Conservation (phyloP, 139 green algal species). For the Trebouxia sp. region DNA sequence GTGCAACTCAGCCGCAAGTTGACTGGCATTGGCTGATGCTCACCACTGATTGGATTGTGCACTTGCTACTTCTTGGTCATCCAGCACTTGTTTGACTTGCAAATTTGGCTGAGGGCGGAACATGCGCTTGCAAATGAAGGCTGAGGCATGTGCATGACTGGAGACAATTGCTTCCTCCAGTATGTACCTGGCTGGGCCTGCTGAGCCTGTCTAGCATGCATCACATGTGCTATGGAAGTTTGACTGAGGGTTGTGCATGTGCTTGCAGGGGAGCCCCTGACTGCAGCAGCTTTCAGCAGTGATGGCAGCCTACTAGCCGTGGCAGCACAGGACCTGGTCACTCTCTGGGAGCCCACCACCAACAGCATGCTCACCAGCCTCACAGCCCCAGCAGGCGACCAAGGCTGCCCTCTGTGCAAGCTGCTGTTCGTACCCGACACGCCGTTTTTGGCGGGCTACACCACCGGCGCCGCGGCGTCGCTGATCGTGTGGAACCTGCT, state of each 20-base stretch:
- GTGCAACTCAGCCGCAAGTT: too few relatives aligned
- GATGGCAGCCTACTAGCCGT: conserved; percentile 78
- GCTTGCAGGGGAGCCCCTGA: conserved; percentile 45
- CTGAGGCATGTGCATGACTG: background rate
- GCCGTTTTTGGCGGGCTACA: conserved; percentile 48
- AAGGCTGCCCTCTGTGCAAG: background rate
- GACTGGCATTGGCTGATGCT: too few relatives aligned
- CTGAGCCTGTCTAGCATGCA: too few relatives aligned
- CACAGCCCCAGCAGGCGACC: conserved; percentile 26
- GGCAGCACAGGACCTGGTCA: conserved; percentile 44
- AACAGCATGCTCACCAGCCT: conserved; percentile 54
- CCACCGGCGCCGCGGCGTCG: background rate
- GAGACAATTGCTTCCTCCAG: too few relatives aligned
- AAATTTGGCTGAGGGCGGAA: background rate
- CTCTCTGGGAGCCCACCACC: conserved; percentile 67
- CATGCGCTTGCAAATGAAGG: background rate
- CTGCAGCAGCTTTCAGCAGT: conserved; percentile 57
- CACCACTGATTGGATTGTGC: too few relatives aligned
- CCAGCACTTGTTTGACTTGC: background rate
- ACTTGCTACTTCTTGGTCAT: too few relatives aligned
- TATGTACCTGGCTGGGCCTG: too few relatives aligned
- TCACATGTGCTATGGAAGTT: background rate
- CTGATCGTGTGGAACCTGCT: conserved; percentile 20
- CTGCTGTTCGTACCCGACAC: conserved; percentile 57
- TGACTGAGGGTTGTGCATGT: background rate